Percentiles rank a stretch among this genome's conserved stretches.
These are phyloP conservation scores for Populus trichocarpa DNA, from an alignment of 441 rosid genomes.

Conservation along the genomic window DNA sequence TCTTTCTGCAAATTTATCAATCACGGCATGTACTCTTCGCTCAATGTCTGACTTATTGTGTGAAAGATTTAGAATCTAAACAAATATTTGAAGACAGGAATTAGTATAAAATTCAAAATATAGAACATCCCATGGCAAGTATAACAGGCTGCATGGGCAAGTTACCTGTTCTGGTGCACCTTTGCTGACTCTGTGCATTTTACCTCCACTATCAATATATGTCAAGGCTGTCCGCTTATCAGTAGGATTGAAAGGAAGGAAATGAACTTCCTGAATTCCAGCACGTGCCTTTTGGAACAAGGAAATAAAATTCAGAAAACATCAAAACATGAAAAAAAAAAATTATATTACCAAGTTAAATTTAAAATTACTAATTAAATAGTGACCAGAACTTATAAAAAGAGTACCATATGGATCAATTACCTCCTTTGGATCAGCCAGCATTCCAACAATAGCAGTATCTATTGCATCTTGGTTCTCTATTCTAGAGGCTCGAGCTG, in stretches of 20 bases:
- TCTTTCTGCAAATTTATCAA: conserved; percentile 92
- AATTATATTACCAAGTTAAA: not conserved
- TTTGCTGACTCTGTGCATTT: conserved; percentile 97
- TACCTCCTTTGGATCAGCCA: conserved; percentile 99
- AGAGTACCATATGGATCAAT: not conserved
- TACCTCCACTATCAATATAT: conserved; percentile 65
- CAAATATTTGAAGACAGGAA: conserved; percentile 11
- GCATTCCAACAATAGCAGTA: conserved; percentile 86
- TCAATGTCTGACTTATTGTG: conserved; percentile 84
- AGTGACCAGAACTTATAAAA: not conserved
- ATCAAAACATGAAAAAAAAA: no score
- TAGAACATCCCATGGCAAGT: not conserved
- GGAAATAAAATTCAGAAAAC: not conserved
- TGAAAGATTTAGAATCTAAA: conserved; percentile 80
- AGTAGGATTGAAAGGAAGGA: conserved; percentile 95
- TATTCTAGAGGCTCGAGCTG: conserved; percentile 84
- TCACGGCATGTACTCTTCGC: conserved; percentile 82
- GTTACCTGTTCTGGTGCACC: conserved; percentile 99
- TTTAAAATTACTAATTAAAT: not conserved
- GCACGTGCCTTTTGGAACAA: conserved; percentile 67
- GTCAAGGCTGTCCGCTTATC: conserved; percentile 96
- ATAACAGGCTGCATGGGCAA: not conserved
- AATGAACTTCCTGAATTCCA: conserved; percentile 82
- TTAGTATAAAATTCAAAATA: conserved; percentile 9
- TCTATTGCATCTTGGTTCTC: conserved; percentile 98